Conservation (phyloP, 139 green algal species). For the Chlorella sp. region DNA sequence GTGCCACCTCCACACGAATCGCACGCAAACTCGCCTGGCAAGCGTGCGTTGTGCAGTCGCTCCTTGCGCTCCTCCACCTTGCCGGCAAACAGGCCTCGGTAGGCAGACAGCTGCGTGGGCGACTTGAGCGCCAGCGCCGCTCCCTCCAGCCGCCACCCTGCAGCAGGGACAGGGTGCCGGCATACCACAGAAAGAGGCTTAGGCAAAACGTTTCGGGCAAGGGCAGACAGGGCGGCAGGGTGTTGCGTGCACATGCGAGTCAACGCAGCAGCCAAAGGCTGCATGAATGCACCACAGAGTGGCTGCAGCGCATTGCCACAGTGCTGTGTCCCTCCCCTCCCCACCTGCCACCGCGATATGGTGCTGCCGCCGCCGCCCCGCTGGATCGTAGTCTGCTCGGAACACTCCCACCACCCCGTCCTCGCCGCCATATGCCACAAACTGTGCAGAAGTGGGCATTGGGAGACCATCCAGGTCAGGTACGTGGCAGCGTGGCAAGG, state of each 20-base stretch:
- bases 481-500: neutral
- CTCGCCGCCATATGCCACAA: slow-evolving; percentile 44
- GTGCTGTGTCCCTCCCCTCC: neutral
- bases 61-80: slow-evolving; percentile 19
- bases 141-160: slow-evolving; percentile 17
- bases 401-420: slow-evolving; percentile 45
- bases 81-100: slow-evolving; percentile 21
- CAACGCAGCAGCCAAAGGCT: too few species aligned
- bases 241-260: too few species aligned
- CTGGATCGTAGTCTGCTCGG: neutral
- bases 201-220: too few species aligned
- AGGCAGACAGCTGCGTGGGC: neutral
- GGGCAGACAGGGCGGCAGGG: too few species aligned
- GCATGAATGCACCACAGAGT: too few species aligned
- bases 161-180: neutral
- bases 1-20: too few species aligned
- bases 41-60: neutral
- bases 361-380: neutral
- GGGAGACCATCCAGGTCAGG: neutral
- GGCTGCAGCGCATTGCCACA: too few species aligned
- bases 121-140: slow-evolving; percentile 12
- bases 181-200: neutral
- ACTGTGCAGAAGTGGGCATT: neutral
- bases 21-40: slow-evolving; percentile 1
- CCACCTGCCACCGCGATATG: slow-evolving; percentile 21